phyloP scores from a whole-genome alignment of 2,329 filamentous ascomycete genomes.

The Taxawa tesnikishii region DNA sequence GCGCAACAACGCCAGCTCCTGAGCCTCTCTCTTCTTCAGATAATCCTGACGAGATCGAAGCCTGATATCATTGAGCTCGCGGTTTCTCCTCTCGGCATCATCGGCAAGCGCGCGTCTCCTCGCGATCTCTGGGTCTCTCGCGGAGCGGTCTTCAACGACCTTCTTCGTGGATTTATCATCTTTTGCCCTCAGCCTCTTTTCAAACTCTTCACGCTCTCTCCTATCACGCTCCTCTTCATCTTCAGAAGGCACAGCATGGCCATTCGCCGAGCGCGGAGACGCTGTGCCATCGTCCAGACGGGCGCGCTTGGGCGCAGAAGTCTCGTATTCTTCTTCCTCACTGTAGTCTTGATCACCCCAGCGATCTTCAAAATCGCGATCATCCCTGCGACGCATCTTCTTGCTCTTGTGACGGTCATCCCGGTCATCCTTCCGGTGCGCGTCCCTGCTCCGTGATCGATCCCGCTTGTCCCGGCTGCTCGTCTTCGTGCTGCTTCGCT shows the following conservation, averaged over 20 bases:
- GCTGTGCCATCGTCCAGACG: conserved; percentile 48
- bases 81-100: conserved; percentile 53
- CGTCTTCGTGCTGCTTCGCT: conserved; percentile 10
- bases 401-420: conserved; percentile 17
- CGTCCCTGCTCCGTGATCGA: conserved; percentile 19
- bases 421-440: conserved; percentile 15
- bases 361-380: conserved; percentile 56
- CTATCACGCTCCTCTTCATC: conserved; percentile 46
- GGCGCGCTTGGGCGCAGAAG: conserved; percentile 59
- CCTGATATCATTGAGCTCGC: conserved; percentile 68
- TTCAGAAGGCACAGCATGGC: conserved; percentile 14
- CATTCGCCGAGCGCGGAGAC: conserved; percentile 13
- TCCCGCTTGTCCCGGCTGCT: conserved; percentile 24
- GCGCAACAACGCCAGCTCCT: conserved; percentile 73
- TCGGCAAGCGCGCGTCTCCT: conserved; percentile 52
- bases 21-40: conserved; percentile 79
- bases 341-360: conserved; percentile 68
- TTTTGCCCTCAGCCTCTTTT: conserved; percentile 60
- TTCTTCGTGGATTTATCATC: conserved; percentile 61
- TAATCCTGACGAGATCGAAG: conserved; percentile 84
- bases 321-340: conserved; percentile 47
- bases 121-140: conserved; percentile 36
- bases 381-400: conserved; percentile 37
- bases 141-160: conserved; percentile 41
- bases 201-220: conserved; percentile 66